Base-by-base conservation (phyloP, 1,139 yeast species). In the Lodderomyces margitis region DNA sequence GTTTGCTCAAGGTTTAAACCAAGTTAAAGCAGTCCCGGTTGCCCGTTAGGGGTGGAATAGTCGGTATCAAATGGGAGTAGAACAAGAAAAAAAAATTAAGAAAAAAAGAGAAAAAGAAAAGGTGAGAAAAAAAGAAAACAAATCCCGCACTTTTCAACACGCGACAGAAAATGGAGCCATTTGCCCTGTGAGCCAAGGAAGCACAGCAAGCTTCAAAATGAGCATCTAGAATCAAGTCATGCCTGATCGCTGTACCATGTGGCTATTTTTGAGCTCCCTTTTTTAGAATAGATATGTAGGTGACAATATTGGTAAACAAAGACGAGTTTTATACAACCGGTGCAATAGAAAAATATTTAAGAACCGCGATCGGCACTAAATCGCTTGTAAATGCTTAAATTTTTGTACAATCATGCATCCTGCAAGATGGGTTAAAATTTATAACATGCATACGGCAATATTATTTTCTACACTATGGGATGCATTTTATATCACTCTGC, bases 401-500 rank as follows among this genome's bases (percentile, higher is more conserved):
- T 28, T 24, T 28, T 28, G 32, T 28, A 19, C n/a, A 15, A 28
- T 28, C 7, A 28, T 28, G 32, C 30, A 25, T 25, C 15, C 30
- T 25, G 30, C 32, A 28, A 6, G n/a, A 15, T 28, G 32, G 5
- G 32, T 15, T 32, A 32, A 8, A 10, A n/a, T 20, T 19, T 32
- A n/a, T 19, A 19, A 12, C 23, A 11, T 11, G 15, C 15, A 20
- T 32, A 24, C 35, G 24, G 35, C 24, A 32, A 25, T 25, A 25
- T 25, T n/a, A 9, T 25, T 25, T 28, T 25, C 6, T 15, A 12
- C 10, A 25, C n/a, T 28, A 28, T n/a, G 15, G n/a, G 32, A 28
- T 19, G 32, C 32, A 28, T 14, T n/a, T 28, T 28, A 28, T 28
- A 28, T 12, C 32, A 12, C 32, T 28, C 32, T 28, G 16, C 19